Evolutionary conservation across 805 yeast species (phyloP).

Genomic region (Metschnikowia lachancei): DNA sequence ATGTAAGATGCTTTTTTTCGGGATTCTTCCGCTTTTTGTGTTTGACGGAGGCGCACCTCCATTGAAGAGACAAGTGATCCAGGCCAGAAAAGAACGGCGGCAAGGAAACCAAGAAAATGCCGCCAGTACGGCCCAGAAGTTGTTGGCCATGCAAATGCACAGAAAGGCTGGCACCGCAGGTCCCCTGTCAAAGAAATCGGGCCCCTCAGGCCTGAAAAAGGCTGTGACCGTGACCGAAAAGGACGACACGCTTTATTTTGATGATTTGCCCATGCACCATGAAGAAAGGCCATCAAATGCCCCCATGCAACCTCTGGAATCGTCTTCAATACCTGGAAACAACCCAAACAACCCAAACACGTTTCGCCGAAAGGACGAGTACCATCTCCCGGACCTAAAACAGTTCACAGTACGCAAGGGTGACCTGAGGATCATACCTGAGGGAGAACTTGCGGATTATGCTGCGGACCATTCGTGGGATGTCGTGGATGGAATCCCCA

Average conservation of each 20-base stretch:
- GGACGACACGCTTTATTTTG: slow-evolving; percentile 20
- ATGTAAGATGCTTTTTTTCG: slow-evolving; percentile 83
- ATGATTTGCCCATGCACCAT: slow-evolving; percentile 27
- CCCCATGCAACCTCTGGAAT: too few relatives aligned
- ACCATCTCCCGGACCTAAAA: slow-evolving; percentile 72
- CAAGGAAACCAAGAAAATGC: slow-evolving; percentile 72
- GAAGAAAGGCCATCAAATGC: slow-evolving; percentile 3
- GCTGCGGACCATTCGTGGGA: slow-evolving; percentile 36
- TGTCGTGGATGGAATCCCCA: slow-evolving; percentile 65
- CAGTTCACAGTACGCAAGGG: slow-evolving; percentile 49
- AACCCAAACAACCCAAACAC: slow-evolving; percentile 12
- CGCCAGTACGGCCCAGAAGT: slow-evolving; percentile 69
- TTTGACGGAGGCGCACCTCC: slow-evolving; percentile 95
- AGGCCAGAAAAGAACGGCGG: slow-evolving; percentile 66
- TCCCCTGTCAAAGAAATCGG: too few relatives aligned
- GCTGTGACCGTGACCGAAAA: neutral
- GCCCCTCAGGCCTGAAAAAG: slow-evolving; percentile 20
- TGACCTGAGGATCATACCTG: slow-evolving; percentile 74
- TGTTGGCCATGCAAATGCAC: slow-evolving; percentile 79
- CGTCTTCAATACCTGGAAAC: neutral
- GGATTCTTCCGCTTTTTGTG: slow-evolving; percentile 84
- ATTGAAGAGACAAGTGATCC: slow-evolving; percentile 75
- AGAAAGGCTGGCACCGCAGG: slow-evolving; percentile 25
- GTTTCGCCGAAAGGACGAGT: slow-evolving; percentile 71
- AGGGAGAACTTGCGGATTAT: slow-evolving; percentile 64